phyloP scores from a whole-genome alignment of 495 filamentous ascomycete species.

The Penicillium flavigenum region DNA sequence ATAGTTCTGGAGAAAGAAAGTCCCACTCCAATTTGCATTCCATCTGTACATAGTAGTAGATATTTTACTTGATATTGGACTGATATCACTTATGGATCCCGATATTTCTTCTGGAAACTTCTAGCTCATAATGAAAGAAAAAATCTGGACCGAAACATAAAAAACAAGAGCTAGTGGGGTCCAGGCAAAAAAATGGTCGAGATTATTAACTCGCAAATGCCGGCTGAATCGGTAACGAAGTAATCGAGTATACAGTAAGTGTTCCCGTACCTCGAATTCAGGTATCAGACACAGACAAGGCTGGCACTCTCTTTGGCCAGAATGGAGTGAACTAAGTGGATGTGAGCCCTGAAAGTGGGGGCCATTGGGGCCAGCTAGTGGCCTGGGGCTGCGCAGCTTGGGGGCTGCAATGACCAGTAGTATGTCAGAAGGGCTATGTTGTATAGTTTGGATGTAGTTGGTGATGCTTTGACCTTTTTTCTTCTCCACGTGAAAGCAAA shows the following conservation, averaged over 20 bases:
- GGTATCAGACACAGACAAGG: slow-evolving; percentile 28
- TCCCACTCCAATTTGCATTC: not conserved
- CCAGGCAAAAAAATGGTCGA: not conserved
- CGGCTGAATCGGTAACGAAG: not conserved
- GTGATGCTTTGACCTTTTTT: not conserved
- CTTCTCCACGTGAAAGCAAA: slow-evolving; percentile 2
- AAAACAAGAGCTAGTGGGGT: slow-evolving; percentile 1
- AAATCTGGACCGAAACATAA: not conserved
- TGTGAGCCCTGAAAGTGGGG: slow-evolving; percentile 38
- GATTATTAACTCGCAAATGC: not conserved
- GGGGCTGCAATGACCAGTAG: slow-evolving; percentile 18
- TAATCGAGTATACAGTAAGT: slow-evolving; percentile 19
- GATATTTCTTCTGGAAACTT: slow-evolving; percentile 8
- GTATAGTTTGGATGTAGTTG: not conserved
- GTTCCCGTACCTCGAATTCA: slow-evolving; percentile 10
- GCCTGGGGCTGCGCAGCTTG: slow-evolving; percentile 28
- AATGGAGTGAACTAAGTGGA: slow-evolving; percentile 29
- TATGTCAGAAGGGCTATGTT: not conserved
- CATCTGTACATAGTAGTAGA: not conserved
- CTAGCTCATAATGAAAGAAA: not conserved
- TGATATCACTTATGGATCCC: not conserved
- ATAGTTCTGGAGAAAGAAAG: not conserved
- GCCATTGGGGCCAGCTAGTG: slow-evolving; percentile 5
- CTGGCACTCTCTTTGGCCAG: slow-evolving; percentile 26
- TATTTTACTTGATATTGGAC: not conserved